Evolutionary conservation across 2,329 filamentous ascomycete species (phyloP), one percentile per base, ranked within the genome.

Genomic region (Colletotrichum sp.): DNA sequence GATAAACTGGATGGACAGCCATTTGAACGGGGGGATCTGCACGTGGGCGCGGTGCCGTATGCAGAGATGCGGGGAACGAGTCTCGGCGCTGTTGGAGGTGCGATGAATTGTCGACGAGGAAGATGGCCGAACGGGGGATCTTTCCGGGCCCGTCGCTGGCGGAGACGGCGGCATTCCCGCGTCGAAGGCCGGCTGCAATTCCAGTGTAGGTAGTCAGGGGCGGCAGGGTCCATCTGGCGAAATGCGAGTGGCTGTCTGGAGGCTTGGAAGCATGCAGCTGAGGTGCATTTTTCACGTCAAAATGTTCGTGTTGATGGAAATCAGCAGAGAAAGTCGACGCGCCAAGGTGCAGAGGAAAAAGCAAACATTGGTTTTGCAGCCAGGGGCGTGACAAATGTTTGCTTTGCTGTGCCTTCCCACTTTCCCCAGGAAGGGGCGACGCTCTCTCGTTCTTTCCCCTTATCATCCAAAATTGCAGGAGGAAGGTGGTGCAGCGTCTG

Each of bases 301-400:
- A 28, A 15, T 66, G 10, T 30, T 21, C 16, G 43, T 16, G 24
- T 52, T 30, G 64, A 16, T 48, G 24, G 21, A 24, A 48, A 43
- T 66, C 43, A 18, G 28, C 21, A 16, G 28, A 56, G 38, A 61
- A 12, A 32, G n/a, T 55, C 32, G 36, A 70, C 13, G 24, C 43
- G 66, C 66, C 55, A 70, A 70, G 66, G 30, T 32, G 61, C 32
- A 64, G 61, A 72, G 10, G 43, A 58, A 75, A 75, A 75, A 75
- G 72, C 69, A 75, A 67, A 16, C 4, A 34, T 56, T 34, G 13
- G 62, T 67, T 62, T 64, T 56, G 15, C 15, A 21, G 26, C 18
- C 55, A 28, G 61, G 32, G 67, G 13, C 21, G 8, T 21, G 9
- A 15, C 18, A 38, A 38, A 32, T 64, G n/a, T 24, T 38, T 64